Base-by-base conservation (phyloP, 495 filamentous ascomycete genomes). In the Xanthoparmelia taractica region DNA sequence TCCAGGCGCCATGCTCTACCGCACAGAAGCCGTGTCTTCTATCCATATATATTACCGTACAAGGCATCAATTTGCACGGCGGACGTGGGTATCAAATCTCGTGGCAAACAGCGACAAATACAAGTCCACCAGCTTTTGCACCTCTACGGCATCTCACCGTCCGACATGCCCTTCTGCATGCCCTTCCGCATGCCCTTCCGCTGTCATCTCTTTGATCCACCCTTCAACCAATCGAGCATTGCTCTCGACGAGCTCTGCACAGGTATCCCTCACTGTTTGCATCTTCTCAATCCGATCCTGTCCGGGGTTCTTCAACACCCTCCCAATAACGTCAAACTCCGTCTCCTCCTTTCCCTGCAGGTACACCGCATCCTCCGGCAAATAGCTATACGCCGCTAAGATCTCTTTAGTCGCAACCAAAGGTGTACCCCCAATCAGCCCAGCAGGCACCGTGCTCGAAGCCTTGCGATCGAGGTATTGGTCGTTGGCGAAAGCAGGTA, bases 331-430 rank as follows among this genome's bases (percentile, higher is more conserved):
- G 64, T 69, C 69, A 31, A 72, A 63, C 23, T 71, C 70, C 20
- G 36, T 60, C 57, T 70, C 67, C 5, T 57, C 58, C 10, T 63
- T 58, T 1, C 64, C 58, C 56, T 69, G 68, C 11, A 69, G 36
- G 59, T 68, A 72, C 12, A 68, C 70, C 4, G 65, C 65, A 2
- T 66, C 70, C 57, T 64, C 57, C n/a, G 61, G 48, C 18, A 72
- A n/a, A 59, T 72, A 72, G n/a, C 50, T 66, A 47, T 72, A 72
- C 27, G 67, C 67, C n/a, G 63, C 47, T n/a, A 72, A n/a, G 10
- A 71, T 63, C 29, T 62, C 57, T 58, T 69, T 57, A 18, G 54
- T 65, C 12, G 67, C 70, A n/a, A 72, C 65, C 33, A 71, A 34
- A 15, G 70, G 70, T 34, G 63, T 56, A 12, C 70, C 70, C 38